Base-by-base conservation (phyloP, 2,329 filamentous ascomycete species). In the Monosporascus sp. region DNA sequence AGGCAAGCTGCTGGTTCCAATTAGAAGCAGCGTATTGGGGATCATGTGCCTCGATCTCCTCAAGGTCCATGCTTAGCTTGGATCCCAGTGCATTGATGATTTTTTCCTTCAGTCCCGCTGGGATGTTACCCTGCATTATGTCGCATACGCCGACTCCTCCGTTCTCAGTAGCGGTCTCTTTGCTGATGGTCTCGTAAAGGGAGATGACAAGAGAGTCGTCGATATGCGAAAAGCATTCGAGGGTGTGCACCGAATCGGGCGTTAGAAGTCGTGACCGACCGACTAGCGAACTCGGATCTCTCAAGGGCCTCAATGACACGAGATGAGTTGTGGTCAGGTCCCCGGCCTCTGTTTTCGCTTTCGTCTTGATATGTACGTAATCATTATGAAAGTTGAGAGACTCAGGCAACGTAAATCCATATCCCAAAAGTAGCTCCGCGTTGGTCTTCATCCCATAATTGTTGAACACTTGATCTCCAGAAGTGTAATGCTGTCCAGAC, bases 391-490 rank as follows among this genome's bases (percentile, higher is more conserved):
- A 69, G 5, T 63, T 66, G 0, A 69, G 66, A 0, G 73, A 74
- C 51, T 76, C 70, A 1, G 78, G 75, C 0, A 86, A 64, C 57
- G 81, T 74, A 63, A 87, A 87, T 2, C 83, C 83, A 62, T 87
- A 87, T 0, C 79, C 83, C 2, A 87, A 71, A 1, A 87, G 74
- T 24, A 87, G 72, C 70, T 90, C 86, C 54, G 85, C 86, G 62
- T 91, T 91, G 7, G 86, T 88, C 69, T 90, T 88, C 63, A 74
- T 68, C 31, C 87, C 87, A 64, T 91, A 91, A 66, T 89, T 90
- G 50, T 69, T 69, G 55, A 64, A 69, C 1, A 84, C 68, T 59
- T 84, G 81, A 31, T 81, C 68, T 0, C 84, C 83, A 0, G 81
- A 70, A 5, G 58, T 48, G 60, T 85, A 78, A 1, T 60, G 56